phyloP scores from a whole-genome alignment of 139 green algal species.

The Gonium pectorale region DNA sequence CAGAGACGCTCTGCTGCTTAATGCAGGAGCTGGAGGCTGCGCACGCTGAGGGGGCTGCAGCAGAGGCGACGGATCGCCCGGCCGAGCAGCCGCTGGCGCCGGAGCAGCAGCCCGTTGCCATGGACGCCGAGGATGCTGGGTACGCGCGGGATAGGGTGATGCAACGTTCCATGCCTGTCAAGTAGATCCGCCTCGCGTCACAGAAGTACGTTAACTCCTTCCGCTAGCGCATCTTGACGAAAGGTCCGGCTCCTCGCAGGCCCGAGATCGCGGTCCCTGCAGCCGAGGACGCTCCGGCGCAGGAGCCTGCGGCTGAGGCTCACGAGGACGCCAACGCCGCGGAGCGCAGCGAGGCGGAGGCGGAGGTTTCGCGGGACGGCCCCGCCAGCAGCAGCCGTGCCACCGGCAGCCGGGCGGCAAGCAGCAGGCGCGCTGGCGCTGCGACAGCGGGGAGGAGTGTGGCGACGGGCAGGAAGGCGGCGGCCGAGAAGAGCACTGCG shows the following conservation, averaged over 20 bases:
- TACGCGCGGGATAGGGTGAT: too few species aligned
- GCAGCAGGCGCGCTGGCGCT: neutral
- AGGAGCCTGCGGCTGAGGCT: neutral
- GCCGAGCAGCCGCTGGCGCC: neutral
- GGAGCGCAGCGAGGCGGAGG: neutral
- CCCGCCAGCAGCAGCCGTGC: conserved; percentile 1
- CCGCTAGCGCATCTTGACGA: neutral
- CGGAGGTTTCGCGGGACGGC: neutral
- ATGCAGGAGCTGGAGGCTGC: too few species aligned
- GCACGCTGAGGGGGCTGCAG: neutral
- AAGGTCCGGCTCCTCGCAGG: too few species aligned
- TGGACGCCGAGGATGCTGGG: neutral
- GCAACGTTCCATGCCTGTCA: too few species aligned
- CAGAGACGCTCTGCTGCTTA: too few species aligned
- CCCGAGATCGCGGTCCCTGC: too few species aligned
- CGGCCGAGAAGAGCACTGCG: too few species aligned
- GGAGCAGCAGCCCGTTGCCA: neutral
- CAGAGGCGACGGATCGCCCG: neutral
- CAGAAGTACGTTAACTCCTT: neutral
- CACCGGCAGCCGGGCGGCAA: neutral
- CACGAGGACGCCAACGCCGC: neutral
- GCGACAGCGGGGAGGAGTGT: neutral
- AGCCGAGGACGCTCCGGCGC: neutral
- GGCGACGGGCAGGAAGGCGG: too few species aligned
- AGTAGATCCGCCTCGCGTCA: too few species aligned